phyloP scores from a whole-genome alignment of 768 basidiomycete genomes.

The Suillus luteus region DNA sequence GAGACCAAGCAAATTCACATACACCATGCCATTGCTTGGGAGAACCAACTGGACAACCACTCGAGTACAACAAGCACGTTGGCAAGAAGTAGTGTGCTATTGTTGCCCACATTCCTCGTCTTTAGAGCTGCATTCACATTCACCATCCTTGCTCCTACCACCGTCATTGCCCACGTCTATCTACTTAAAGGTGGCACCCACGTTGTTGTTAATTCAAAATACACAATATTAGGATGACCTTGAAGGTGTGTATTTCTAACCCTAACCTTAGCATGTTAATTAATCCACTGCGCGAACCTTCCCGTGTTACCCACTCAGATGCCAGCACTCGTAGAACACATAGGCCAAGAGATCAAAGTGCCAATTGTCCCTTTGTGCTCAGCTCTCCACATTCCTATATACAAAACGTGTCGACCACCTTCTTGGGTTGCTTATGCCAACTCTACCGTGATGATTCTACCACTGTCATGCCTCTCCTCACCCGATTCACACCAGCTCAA shows the following conservation, averaged over 20 bases:
- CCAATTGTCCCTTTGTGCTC: conserved; percentile 69
- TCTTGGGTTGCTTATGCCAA: conserved; percentile 58
- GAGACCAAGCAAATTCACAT: conserved; percentile 98
- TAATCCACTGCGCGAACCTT: conserved; percentile 33
- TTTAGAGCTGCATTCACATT: not conserved
- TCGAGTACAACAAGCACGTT: no score
- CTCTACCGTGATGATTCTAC: conserved; percentile 29
- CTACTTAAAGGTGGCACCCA: no score
- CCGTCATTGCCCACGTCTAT: not conserved
- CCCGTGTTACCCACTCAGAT: conserved; percentile 22
- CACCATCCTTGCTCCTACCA: conserved; percentile 11
- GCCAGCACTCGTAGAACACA: conserved; percentile 14
- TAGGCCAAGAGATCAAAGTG: conserved; percentile 34
- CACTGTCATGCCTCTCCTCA: conserved; percentile 18
- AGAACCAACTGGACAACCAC: conserved; percentile 96
- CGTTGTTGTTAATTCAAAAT: no score
- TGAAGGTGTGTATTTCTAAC: no score
- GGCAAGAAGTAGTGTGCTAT: no score
- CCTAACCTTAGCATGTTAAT: no score
- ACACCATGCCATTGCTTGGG: conserved; percentile 92
- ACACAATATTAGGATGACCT: no score
- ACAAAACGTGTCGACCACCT: conserved; percentile 60
- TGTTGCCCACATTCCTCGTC: not conserved
- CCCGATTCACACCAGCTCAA: no score
- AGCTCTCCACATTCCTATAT: conserved; percentile 70